These are phyloP conservation scores for Flaveria floridana DNA, from an alignment of 140 eudicot genomes.

Conservation along the genomic window DNA sequence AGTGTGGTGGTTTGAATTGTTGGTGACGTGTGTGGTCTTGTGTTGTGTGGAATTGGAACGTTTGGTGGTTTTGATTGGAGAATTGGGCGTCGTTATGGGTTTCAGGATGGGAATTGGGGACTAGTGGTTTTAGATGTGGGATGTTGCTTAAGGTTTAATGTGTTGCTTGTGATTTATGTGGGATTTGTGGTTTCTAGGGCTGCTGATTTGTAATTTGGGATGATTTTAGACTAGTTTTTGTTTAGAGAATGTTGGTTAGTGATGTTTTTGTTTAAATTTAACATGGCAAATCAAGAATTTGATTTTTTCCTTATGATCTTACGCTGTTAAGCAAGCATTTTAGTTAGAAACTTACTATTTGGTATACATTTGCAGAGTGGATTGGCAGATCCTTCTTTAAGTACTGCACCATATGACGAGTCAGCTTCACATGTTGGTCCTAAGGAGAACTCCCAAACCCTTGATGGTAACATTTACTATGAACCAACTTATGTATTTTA, in stretches of 20 bases:
- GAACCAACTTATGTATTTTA: conserved; percentile 22
- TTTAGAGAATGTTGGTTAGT: conserved; percentile 4
- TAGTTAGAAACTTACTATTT: conserved; percentile 26
- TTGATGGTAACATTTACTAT: conserved; percentile 21
- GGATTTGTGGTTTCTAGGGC: background rate
- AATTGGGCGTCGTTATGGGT: background rate
- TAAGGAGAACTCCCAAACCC: conserved; percentile 21
- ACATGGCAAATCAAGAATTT: background rate
- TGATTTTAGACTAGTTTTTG: conserved; percentile 3
- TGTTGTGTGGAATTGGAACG: background rate
- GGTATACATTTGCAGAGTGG: conserved; percentile 42
- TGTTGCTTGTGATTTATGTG: background rate
- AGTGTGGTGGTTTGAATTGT: background rate
- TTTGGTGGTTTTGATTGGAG: background rate
- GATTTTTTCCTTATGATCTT: background rate
- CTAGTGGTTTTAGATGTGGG: conserved; percentile 17
- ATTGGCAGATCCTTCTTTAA: conserved; percentile 33
- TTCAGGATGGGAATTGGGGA: too few relatives aligned
- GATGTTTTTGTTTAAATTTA: background rate
- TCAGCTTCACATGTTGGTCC: conserved; percentile 30
- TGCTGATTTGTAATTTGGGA: background rate
- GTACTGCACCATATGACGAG: conserved; percentile 32
- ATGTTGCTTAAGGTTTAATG: background rate
- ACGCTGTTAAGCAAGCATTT: background rate
- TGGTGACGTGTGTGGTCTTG: background rate